These are phyloP conservation scores for Psophocarpus tetragonolobus DNA, from an alignment of 306 rosid genomes.

Conservation along the genomic window DNA sequence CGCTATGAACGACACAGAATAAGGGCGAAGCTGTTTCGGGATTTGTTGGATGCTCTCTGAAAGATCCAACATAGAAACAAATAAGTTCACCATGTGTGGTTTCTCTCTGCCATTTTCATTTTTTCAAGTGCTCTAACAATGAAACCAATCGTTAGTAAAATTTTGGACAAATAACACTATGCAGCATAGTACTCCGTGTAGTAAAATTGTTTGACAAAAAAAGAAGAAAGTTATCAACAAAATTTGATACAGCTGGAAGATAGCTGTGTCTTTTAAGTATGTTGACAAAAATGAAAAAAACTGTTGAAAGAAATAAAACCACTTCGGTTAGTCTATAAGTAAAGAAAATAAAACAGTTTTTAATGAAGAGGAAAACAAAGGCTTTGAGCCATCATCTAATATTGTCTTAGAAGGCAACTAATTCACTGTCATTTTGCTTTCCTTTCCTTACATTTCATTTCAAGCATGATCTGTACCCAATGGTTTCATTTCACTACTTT, in stretches of 20 bases:
- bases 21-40: neutral
- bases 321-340: neutral
- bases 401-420: neutral
- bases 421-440: neutral
- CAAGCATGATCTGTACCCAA: neutral
- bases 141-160: neutral
- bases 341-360: neutral
- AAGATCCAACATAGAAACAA: neutral
- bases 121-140: neutral
- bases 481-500: neutral
- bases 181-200: too few relatives aligned
- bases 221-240: neutral
- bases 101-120: neutral
- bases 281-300: too few relatives aligned
- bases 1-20: neutral
- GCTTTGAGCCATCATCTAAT: neutral
- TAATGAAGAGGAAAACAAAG: neutral
- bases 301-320: neutral
- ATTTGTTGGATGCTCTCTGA: neutral
- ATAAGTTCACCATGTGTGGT: neutral
- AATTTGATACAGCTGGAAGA: neutral
- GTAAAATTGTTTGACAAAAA: neutral
- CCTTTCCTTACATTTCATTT: neutral
- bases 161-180: too few relatives aligned
- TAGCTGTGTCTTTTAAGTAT: too few relatives aligned